Evolutionary conservation across 2,329 filamentous ascomycete species (phyloP).

Genomic region (Epichloe festucae): DNA sequence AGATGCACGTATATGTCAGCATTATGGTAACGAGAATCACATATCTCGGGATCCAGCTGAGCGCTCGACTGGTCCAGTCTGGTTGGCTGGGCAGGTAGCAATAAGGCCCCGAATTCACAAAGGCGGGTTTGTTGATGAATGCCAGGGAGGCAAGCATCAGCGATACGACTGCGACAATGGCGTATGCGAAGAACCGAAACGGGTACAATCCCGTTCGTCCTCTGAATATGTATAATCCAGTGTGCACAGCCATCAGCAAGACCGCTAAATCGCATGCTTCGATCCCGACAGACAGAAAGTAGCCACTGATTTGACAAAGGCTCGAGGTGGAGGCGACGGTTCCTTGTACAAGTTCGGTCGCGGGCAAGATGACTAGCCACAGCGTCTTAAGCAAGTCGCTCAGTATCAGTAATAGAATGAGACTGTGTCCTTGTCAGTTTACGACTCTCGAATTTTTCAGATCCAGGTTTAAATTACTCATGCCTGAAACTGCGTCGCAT

Average conservation of each 20-base stretch:
- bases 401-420: constrained; percentile 62
- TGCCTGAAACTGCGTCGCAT: constrained; percentile 67
- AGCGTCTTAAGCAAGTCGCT: constrained; percentile 59
- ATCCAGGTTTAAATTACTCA: constrained; percentile 18
- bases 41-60: constrained; percentile 65
- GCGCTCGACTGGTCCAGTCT: constrained; percentile 53
- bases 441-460: neutral
- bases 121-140: constrained; percentile 46
- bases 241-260: constrained; percentile 61
- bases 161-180: constrained; percentile 44
- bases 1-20: constrained; percentile 54
- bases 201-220: constrained; percentile 53
- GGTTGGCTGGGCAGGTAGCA: constrained; percentile 57
- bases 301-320: constrained; percentile 58
- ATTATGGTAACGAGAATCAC: constrained; percentile 53
- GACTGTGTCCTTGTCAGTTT: constrained; percentile 25
- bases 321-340: constrained; percentile 34
- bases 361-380: constrained; percentile 54
- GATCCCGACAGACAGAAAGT: constrained; percentile 52
- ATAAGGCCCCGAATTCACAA: constrained; percentile 50
- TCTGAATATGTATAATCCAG: constrained; percentile 56
- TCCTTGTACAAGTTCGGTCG: constrained; percentile 41
- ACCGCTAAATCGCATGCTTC: constrained; percentile 61
- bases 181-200: constrained; percentile 48
- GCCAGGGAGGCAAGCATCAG: constrained; percentile 47